These are phyloP conservation scores for Kuraishia hungarica DNA, from an alignment of 805 yeast species.

Conservation along the genomic window DNA sequence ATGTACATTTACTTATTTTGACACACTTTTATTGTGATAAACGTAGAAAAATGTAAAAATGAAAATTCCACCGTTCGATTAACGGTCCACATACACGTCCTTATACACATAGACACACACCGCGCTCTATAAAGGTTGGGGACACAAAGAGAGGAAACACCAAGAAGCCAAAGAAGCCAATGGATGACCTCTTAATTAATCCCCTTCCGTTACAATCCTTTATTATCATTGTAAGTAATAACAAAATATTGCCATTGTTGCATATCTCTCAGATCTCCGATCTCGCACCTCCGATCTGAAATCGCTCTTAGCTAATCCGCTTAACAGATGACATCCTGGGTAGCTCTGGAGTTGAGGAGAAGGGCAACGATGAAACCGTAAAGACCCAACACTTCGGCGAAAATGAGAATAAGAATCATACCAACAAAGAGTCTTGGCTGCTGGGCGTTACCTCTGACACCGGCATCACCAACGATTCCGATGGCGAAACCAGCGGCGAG, in stretches of 20 bases:
- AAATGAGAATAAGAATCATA: slow-evolving; percentile 96
- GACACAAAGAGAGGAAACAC: neutral
- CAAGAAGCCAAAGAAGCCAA: too few species aligned
- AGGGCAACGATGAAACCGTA: slow-evolving; percentile 98
- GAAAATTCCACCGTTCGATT: neutral
- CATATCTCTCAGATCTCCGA: too few species aligned
- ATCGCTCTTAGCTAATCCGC: neutral
- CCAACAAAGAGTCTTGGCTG: slow-evolving; percentile 96
- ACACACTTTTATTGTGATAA: neutral
- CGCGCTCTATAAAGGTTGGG: neutral
- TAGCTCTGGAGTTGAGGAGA: slow-evolving; percentile 95
- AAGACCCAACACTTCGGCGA: slow-evolving; percentile 97
- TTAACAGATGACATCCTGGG: slow-evolving; percentile 80
- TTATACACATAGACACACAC: too few species aligned
- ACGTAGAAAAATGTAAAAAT: neutral
- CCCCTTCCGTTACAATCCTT: neutral
- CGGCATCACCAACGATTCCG: slow-evolving; percentile 95
- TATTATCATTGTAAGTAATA: neutral
- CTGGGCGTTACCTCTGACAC: slow-evolving; percentile 90
- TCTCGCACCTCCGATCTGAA: too few species aligned
- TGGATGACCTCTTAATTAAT: too few species aligned
- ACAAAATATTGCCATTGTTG: too few species aligned
- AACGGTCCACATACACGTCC: neutral
- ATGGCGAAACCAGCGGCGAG: slow-evolving; percentile 98
- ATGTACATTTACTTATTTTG: too few species aligned